Percentiles rank a stretch among this genome's conserved stretches.
These are phyloP conservation scores for Torulaspora delbrueckii DNA, from an alignment of 805 yeast genomes.

Conservation along the genomic window DNA sequence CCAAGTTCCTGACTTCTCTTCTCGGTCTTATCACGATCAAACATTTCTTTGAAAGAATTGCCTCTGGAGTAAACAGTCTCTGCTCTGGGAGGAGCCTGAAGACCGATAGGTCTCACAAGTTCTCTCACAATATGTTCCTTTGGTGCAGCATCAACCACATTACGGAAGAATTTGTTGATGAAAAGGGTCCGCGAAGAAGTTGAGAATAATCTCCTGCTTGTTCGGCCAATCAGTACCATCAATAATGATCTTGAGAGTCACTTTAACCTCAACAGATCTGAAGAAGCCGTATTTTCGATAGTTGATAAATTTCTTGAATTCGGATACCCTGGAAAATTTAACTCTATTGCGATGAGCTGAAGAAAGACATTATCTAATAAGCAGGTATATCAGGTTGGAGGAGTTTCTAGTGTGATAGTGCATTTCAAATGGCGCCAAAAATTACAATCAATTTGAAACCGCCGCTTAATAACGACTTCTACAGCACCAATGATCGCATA, in stretches of 20 bases:
- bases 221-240: neutral
- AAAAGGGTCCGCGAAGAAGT: slow-evolving; percentile 11
- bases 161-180: slow-evolving; percentile 34
- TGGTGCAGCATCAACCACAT: slow-evolving; percentile 37
- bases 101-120: slow-evolving; percentile 47
- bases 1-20: slow-evolving; percentile 51
- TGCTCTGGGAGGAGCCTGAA: slow-evolving; percentile 35
- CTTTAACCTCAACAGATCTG: too few relatives aligned
- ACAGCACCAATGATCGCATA: slow-evolving; percentile 27
- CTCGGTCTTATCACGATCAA: slow-evolving; percentile 45
- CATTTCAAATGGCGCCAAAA: slow-evolving; percentile 18
- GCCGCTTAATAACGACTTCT: slow-evolving; percentile 31
- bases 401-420: too few relatives aligned
- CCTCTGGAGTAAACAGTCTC: slow-evolving; percentile 38
- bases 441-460: slow-evolving; percentile 20
- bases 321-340: neutral
- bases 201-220: slow-evolving; percentile 4
- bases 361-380: neutral
- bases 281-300: neutral
- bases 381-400: neutral
- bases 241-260: too few relatives aligned
- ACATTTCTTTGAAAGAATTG: slow-evolving; percentile 43
- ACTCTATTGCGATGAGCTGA: neutral
- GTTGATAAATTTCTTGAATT: neutral
- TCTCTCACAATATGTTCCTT: slow-evolving; percentile 34